A percentile compares a stretch with the other conserved stretches of the same genome.
phyloP scores from a whole-genome alignment of 2,329 filamentous ascomycete species.

The Septoria petroselini region DNA sequence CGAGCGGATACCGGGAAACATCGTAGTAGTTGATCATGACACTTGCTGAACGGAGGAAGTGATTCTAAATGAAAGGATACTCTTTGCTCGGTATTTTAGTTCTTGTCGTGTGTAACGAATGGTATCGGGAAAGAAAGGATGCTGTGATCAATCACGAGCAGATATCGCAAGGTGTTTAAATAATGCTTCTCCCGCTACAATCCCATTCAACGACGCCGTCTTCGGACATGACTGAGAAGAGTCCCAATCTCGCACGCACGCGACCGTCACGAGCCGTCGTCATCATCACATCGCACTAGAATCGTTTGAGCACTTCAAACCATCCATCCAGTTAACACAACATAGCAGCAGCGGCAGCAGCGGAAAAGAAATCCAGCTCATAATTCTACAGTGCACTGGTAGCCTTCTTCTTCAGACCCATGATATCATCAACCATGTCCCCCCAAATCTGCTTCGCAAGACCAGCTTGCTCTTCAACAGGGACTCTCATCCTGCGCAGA shows the following conservation, averaged over 20 bases:
- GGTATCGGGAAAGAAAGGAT: too few relatives aligned
- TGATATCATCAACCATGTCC: constrained; percentile 51
- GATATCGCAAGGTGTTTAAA: too few relatives aligned
- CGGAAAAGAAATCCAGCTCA: background rate
- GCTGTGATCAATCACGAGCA: too few relatives aligned
- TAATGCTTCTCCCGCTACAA: too few relatives aligned
- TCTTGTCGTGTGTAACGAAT: too few relatives aligned
- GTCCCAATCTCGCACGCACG: background rate
- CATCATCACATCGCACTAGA: background rate
- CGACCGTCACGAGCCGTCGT: constrained; percentile 5
- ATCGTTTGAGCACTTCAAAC: constrained; percentile 20
- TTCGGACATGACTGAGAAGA: too few relatives aligned
- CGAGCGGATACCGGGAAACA: too few relatives aligned
- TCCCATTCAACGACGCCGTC: too few relatives aligned
- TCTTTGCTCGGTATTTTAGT: too few relatives aligned
- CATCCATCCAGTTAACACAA: background rate
- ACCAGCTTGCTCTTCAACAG: constrained; percentile 44
- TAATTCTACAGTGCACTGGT: constrained; percentile 1
- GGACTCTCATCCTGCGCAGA: constrained; percentile 35
- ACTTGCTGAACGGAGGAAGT: too few relatives aligned
- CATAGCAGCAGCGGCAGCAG: constrained; percentile 6
- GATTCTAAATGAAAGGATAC: too few relatives aligned
- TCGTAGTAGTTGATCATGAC: too few relatives aligned
- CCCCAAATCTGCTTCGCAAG: constrained; percentile 45
- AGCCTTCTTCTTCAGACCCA: constrained; percentile 40